Evolutionary conservation across 441 rosid genomes (phyloP).

Genomic region (Macaranga tanarius): DNA sequence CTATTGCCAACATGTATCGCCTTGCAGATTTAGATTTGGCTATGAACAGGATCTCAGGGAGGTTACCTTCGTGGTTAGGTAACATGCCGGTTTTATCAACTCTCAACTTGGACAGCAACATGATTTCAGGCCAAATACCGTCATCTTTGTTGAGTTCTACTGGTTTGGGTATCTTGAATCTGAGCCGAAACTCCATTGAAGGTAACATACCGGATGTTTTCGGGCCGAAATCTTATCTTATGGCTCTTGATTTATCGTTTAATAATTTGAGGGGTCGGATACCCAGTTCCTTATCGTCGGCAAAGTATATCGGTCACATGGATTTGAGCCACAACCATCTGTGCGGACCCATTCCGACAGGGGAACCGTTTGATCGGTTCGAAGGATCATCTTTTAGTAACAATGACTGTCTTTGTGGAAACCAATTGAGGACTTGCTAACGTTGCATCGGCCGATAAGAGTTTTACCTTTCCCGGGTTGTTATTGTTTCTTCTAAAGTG

Average conservation of each 20-base stretch:
- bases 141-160: slow-evolving; percentile 41
- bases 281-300: slow-evolving; percentile 55
- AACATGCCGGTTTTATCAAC: slow-evolving; percentile 74
- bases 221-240: slow-evolving; percentile 61
- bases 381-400: slow-evolving; percentile 62
- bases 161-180: slow-evolving; percentile 61
- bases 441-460: background rate
- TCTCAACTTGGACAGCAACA: slow-evolving; percentile 58
- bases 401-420: slow-evolving; percentile 50
- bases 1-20: slow-evolving; percentile 55
- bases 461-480: background rate
- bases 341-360: slow-evolving; percentile 74
- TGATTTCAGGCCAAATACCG: slow-evolving; percentile 59
- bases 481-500: background rate
- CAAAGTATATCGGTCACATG: slow-evolving; percentile 64
- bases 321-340: slow-evolving; percentile 86
- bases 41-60: slow-evolving; percentile 54
- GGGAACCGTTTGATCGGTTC: slow-evolving; percentile 67
- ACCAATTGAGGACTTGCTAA: slow-evolving; percentile 24
- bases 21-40: slow-evolving; percentile 83
- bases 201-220: slow-evolving; percentile 78
- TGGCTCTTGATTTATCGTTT: slow-evolving; percentile 68
- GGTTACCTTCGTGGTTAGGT: slow-evolving; percentile 56
- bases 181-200: slow-evolving; percentile 70
- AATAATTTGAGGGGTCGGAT: slow-evolving; percentile 61